Conservation (phyloP, 2,329 filamentous ascomycete genomes). For the Alternaria sp. region DNA sequence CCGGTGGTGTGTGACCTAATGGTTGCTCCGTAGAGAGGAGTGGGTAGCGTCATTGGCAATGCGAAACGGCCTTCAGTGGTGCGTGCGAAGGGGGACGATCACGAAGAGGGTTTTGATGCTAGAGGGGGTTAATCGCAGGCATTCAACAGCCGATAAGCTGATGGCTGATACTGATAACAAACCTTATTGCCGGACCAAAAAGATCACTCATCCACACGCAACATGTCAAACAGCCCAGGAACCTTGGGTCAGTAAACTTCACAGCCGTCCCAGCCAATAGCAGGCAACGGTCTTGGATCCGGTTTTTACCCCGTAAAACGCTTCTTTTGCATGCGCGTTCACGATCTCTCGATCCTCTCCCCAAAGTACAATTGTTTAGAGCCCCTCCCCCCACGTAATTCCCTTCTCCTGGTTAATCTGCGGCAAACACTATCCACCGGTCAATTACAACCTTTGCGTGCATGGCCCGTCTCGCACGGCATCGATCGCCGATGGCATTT, state of each 20-base stretch:
- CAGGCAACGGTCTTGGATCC: background rate
- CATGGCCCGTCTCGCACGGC: conserved; percentile 2
- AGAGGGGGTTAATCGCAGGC: background rate
- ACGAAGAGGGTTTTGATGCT: background rate
- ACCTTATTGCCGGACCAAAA: conserved; percentile 3
- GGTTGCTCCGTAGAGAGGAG: background rate
- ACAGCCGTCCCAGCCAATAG: background rate
- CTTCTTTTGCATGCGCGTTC: conserved; percentile 4
- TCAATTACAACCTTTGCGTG: background rate
- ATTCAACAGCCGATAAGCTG: background rate
- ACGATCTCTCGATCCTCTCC: conserved; percentile 9
- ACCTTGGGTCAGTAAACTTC: conserved; percentile 3
- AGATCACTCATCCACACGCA: conserved; percentile 2
- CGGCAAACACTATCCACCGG: background rate
- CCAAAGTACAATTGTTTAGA: background rate
- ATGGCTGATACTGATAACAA: conserved; percentile 12
- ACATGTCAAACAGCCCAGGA: conserved; percentile 9
- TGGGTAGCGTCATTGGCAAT: background rate
- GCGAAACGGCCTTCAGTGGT: background rate
- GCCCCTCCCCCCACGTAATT: background rate
- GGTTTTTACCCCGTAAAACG: background rate
- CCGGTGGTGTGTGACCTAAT: background rate
- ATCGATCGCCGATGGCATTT: conserved; percentile 9
- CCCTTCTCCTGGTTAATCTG: background rate
- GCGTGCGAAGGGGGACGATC: background rate